Conservation (phyloP, 176 grass and related monocot species). For the Carex parvula region DNA sequence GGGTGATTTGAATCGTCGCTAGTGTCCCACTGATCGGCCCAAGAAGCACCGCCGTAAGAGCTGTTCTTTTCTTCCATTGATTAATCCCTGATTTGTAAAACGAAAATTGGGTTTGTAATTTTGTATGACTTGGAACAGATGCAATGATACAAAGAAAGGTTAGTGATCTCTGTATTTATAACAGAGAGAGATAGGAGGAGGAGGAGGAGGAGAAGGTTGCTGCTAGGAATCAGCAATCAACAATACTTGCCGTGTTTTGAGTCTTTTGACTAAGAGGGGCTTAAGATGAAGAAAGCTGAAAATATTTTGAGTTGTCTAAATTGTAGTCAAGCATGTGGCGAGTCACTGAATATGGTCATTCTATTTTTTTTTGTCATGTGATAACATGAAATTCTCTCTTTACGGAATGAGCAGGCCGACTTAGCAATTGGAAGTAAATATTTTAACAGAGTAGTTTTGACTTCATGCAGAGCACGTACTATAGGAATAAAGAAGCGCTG, state of each 20-base stretch:
- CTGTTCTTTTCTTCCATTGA: constrained; percentile 35
- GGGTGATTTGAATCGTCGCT: not conserved
- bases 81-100: not conserved
- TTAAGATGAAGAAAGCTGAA: not conserved
- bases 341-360: not conserved
- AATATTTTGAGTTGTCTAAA: not conserved
- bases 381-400: too few relatives aligned
- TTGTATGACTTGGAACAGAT: not conserved
- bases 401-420: not conserved
- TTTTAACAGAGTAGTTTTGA: too few relatives aligned
- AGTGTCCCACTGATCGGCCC: constrained; percentile 50
- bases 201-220: not conserved
- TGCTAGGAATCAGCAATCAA: not conserved
- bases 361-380: too few relatives aligned
- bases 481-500: too few relatives aligned
- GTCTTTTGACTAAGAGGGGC: constrained; percentile 4
- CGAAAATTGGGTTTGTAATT: not conserved
- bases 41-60: constrained; percentile 25
- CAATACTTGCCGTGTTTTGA: constrained; percentile 6
- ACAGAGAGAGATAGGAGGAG: not conserved
- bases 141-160: not conserved
- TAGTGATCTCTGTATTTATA: not conserved
- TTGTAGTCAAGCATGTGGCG: not conserved
- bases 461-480: too few relatives aligned
- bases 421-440: not conserved